Evolutionary conservation across 495 filamentous ascomycete species (phyloP).

Genomic region (Penicillium coffeae): DNA sequence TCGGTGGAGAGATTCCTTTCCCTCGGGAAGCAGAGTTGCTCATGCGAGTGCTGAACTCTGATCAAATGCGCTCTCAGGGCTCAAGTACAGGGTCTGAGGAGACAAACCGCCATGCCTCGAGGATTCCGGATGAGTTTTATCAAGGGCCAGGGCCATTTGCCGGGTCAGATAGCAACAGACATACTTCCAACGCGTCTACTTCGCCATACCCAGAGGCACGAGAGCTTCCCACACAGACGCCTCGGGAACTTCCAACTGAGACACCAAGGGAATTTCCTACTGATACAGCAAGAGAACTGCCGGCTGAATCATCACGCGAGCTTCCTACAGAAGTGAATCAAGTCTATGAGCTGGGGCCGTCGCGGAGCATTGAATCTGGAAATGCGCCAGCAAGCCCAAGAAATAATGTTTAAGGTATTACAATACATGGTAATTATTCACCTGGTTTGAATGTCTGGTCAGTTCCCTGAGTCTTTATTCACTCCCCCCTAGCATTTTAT

Average conservation of each 20-base stretch:
- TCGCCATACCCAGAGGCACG: background rate
- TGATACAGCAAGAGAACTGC: too few relatives aligned
- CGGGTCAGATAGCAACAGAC: background rate
- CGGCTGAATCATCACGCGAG: too few relatives aligned
- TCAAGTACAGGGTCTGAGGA: background rate
- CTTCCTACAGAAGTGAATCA: background rate
- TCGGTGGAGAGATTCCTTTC: conserved; percentile 69
- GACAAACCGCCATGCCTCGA: background rate
- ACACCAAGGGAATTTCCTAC: too few relatives aligned
- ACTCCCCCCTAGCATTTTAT: too few relatives aligned
- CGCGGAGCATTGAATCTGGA: background rate
- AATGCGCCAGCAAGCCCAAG: background rate
- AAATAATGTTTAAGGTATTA: background rate
- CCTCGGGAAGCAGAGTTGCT: conserved; percentile 76
- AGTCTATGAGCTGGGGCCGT: background rate
- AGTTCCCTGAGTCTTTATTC: too few relatives aligned
- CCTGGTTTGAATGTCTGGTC: too few relatives aligned
- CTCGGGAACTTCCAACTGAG: too few relatives aligned
- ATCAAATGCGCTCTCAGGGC: background rate
- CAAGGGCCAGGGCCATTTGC: background rate
- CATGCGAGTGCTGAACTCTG: conserved; percentile 64
- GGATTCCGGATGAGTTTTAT: background rate
- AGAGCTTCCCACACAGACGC: background rate
- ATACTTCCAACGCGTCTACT: too few relatives aligned
- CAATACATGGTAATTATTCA: background rate